Conservation (phyloP, 2,329 filamentous ascomycete species). For the Chalaropsis ovoidea region DNA sequence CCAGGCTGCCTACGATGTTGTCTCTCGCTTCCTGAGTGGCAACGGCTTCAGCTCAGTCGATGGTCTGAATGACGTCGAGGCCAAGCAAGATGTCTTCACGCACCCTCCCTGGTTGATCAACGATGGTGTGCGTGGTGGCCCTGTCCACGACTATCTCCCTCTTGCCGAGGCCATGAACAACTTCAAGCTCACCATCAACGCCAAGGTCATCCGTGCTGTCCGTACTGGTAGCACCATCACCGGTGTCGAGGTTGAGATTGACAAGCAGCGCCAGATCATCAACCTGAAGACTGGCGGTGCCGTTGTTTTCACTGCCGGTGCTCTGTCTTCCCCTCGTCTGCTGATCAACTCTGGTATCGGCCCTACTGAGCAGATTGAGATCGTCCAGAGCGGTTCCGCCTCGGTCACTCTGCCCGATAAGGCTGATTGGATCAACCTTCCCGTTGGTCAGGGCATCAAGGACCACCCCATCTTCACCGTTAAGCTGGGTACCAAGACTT, state of each 20-base stretch:
- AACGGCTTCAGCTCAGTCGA: slow-evolving; percentile 52
- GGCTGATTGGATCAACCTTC: slow-evolving; percentile 46
- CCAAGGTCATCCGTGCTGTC: slow-evolving; percentile 56
- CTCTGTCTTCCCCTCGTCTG: slow-evolving; percentile 59
- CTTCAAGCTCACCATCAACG: slow-evolving; percentile 57
- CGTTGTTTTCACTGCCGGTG: slow-evolving; percentile 48
- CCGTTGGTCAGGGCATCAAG: slow-evolving; percentile 49
- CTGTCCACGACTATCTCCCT: slow-evolving; percentile 60
- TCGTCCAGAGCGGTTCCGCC: slow-evolving; percentile 43
- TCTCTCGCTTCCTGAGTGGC: slow-evolving; percentile 49
- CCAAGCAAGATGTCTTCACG: slow-evolving; percentile 56
- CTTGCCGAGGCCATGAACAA: slow-evolving; percentile 49
- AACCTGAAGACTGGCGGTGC: slow-evolving; percentile 41
- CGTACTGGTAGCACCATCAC: slow-evolving; percentile 52
- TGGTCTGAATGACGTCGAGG: slow-evolving; percentile 47
- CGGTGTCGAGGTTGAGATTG: slow-evolving; percentile 54
- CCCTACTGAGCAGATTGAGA: slow-evolving; percentile 47
- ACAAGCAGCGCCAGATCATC: slow-evolving; percentile 38
- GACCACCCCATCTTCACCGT: slow-evolving; percentile 42
- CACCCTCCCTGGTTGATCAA: slow-evolving; percentile 58
- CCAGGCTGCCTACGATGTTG: slow-evolving; percentile 53
- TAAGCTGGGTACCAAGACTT: slow-evolving; percentile 30
- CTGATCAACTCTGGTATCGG: slow-evolving; percentile 60
- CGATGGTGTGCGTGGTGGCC: slow-evolving; percentile 56
- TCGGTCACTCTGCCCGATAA: slow-evolving; percentile 43